Percentiles rank a stretch among this genome's conserved stretches.
Evolutionary conservation across 495 filamentous ascomycete genomes (phyloP).

Genomic region (Xylaria nigripes): DNA sequence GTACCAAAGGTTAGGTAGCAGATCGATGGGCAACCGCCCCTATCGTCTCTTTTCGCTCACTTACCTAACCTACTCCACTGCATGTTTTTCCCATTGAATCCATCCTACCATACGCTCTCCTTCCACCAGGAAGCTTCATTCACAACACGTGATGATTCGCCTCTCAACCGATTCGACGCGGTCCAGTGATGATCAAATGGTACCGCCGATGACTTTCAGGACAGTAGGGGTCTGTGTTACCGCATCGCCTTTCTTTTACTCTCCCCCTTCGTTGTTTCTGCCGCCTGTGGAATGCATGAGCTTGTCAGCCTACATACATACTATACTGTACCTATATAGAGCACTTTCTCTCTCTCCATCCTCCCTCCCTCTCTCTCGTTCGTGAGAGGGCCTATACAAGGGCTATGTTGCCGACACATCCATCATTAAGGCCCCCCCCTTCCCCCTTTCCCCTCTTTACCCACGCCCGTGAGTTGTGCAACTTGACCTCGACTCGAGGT

Average conservation of each 20-base stretch:
- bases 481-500: slow-evolving; percentile 5
- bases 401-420: slow-evolving; percentile 5
- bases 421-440: background rate
- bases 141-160: background rate
- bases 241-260: background rate
- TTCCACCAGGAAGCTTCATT: background rate
- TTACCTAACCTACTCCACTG: too few species aligned
- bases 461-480: slow-evolving; percentile 10
- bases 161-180: background rate
- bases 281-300: slow-evolving; percentile 2
- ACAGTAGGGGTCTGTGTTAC: slow-evolving; percentile 6
- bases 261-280: slow-evolving; percentile 1
- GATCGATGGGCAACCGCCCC: too few species aligned
- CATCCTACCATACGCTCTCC: background rate
- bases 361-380: too few species aligned
- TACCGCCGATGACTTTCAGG: background rate
- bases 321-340: background rate
- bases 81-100: too few species aligned
- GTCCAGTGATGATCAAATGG: background rate
- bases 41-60: too few species aligned
- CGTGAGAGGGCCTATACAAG: slow-evolving; percentile 1
- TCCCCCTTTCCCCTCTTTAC: too few species aligned
- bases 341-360: slow-evolving; percentile 5
- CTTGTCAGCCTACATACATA: slow-evolving; percentile 13
- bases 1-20: too few species aligned